A percentile compares a stretch with the other conserved stretches of the same genome.
Evolutionary conservation across 306 rosid species (phyloP).

Genomic region (Gleditsia sinensis): DNA sequence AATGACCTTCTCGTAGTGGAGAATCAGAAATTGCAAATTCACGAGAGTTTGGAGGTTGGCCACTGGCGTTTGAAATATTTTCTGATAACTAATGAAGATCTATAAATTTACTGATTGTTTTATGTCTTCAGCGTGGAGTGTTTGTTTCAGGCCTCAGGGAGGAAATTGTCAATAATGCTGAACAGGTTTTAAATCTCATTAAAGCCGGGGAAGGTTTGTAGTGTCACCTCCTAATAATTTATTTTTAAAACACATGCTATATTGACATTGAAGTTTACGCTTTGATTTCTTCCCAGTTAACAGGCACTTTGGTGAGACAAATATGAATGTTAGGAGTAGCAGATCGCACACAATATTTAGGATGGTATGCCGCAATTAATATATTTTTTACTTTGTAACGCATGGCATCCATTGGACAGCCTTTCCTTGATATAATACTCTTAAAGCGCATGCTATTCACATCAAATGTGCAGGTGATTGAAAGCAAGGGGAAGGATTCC

Average conservation of each 20-base stretch:
- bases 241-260: constrained; percentile 25
- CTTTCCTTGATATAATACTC: neutral
- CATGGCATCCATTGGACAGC: neutral
- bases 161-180: constrained; percentile 81
- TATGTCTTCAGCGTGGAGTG: constrained; percentile 72
- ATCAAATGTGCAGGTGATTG: constrained; percentile 68
- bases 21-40: constrained; percentile 91
- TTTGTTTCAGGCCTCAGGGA: constrained; percentile 92
- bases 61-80: constrained; percentile 13
- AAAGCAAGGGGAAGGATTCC: constrained; percentile 83
- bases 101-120: constrained; percentile 32
- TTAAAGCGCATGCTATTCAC: neutral
- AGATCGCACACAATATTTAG: constrained; percentile 97
- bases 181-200: constrained; percentile 79
- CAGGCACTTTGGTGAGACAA: constrained; percentile 96
- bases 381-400: neutral
- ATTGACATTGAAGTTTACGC: constrained; percentile 19
- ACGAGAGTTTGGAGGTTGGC: constrained; percentile 91
- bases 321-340: constrained; percentile 93
- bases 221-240: constrained; percentile 16
- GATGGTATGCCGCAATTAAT: constrained; percentile 60
- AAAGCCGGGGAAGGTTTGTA: constrained; percentile 85
- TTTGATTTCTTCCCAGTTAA: constrained; percentile 55
- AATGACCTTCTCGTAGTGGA: constrained; percentile 84
- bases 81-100: neutral